A percentile compares a stretch with the other conserved stretches of the same genome.
phyloP scores from a whole-genome alignment of 441 rosid species.

The Populus trichocarpa region DNA sequence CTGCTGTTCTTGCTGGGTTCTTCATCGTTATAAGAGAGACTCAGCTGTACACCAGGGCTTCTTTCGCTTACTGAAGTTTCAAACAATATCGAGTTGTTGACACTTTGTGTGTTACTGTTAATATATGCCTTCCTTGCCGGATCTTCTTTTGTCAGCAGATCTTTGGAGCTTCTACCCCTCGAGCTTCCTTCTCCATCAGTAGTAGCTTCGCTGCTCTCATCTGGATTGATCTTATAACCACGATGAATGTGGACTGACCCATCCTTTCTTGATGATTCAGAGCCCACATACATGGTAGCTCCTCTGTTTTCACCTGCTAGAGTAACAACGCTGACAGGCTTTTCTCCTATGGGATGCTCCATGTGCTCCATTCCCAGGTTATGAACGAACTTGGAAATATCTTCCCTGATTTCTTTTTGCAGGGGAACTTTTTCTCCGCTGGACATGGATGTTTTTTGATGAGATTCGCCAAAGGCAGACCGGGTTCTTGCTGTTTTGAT shows the following conservation, averaged over 20 bases:
- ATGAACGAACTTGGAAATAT: slow-evolving; percentile 53
- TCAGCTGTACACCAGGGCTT: slow-evolving; percentile 67
- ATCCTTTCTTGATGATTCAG: slow-evolving; percentile 44
- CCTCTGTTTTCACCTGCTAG: slow-evolving; percentile 89
- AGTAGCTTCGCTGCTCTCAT: slow-evolving; percentile 54
- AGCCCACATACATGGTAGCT: slow-evolving; percentile 57
- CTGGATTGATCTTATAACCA: slow-evolving; percentile 55
- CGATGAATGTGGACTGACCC: slow-evolving; percentile 57
- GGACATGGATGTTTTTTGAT: not conserved
- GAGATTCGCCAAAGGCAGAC: not conserved
- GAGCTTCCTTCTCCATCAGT: slow-evolving; percentile 54
- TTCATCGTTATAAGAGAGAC: slow-evolving; percentile 15
- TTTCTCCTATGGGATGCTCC: slow-evolving; percentile 37
- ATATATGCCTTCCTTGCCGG: slow-evolving; percentile 38
- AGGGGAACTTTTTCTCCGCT: slow-evolving; percentile 36
- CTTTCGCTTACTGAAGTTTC: slow-evolving; percentile 54
- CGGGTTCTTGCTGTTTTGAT: not conserved
- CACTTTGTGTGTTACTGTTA: slow-evolving; percentile 66
- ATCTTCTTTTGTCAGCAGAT: slow-evolving; percentile 30
- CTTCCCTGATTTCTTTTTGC: slow-evolving; percentile 58
- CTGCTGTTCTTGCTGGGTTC: slow-evolving; percentile 25
- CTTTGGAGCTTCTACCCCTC: slow-evolving; percentile 19
- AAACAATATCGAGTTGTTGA: slow-evolving; percentile 63
- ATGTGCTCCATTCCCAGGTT: slow-evolving; percentile 41
- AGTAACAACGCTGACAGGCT: slow-evolving; percentile 46